These are phyloP conservation scores for Chrysanthemum seticuspe DNA, from an alignment of 129 eudicot species.

Conservation along the genomic window DNA sequence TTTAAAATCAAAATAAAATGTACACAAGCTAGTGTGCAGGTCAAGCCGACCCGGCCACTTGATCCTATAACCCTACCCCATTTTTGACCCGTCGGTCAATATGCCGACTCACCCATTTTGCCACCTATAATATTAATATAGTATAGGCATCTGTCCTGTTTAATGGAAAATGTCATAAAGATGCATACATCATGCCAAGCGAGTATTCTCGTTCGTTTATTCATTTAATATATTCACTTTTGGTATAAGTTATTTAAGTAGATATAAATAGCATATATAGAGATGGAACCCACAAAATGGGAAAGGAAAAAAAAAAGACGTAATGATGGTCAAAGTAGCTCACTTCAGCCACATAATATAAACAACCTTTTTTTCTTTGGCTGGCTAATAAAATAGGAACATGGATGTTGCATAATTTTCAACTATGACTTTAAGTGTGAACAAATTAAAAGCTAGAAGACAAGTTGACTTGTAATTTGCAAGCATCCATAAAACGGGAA, in stretches of 20 bases:
- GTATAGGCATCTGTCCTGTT: not conserved
- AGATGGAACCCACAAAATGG: slow-evolving; percentile 22
- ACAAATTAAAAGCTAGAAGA: slow-evolving; percentile 20
- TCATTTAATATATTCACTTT: not conserved
- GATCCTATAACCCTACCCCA: too few species aligned
- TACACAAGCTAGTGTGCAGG: too few species aligned
- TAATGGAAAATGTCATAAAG: not conserved
- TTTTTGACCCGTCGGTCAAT: too few species aligned
- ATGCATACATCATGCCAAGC: slow-evolving; percentile 3
- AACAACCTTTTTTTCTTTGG: slow-evolving; percentile 8
- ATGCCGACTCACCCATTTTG: not conserved
- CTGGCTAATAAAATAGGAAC: slow-evolving; percentile 9
- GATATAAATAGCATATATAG: not conserved
- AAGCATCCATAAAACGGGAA: slow-evolving; percentile 15
- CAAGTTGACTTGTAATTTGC: slow-evolving; percentile 21
- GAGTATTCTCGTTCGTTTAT: slow-evolving; percentile 2
- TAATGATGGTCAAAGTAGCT: slow-evolving; percentile 27
- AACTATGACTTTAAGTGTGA: slow-evolving; percentile 23
- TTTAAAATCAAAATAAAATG: not conserved
- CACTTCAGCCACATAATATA: slow-evolving; percentile 21
- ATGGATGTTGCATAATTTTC: slow-evolving; percentile 21
- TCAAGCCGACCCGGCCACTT: too few species aligned
- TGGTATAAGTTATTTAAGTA: not conserved
- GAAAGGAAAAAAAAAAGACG: not conserved
- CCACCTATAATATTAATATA: not conserved